Evolutionary conservation across 139 green algal species (phyloP).

Genomic region (Tetradesmus obliquus): DNA sequence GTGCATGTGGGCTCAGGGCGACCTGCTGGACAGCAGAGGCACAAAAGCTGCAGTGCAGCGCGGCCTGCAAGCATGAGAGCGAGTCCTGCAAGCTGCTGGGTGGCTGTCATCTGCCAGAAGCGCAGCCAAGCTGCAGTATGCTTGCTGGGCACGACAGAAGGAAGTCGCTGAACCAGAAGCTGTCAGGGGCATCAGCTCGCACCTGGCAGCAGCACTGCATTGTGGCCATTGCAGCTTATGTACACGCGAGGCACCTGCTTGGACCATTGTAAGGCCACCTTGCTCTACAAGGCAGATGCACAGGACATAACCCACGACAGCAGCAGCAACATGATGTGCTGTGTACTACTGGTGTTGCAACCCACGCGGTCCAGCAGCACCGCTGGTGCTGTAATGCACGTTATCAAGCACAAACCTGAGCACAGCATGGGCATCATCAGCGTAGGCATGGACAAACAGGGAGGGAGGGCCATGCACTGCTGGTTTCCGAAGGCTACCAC

Average conservation of each 20-base stretch:
- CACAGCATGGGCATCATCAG: background rate
- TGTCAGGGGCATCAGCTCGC: background rate
- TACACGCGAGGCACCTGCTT: background rate
- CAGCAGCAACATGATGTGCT: background rate
- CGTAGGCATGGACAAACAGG: background rate
- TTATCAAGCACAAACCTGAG: background rate
- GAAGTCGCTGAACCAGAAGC: background rate
- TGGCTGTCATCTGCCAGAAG: background rate
- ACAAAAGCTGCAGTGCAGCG: background rate
- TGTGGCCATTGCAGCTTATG: background rate
- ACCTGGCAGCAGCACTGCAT: constrained; percentile 15
- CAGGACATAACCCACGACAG: background rate
- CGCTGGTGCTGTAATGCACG: background rate
- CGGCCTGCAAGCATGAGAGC: background rate
- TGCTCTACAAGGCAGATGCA: background rate
- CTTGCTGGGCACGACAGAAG: background rate
- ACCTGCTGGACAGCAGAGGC: background rate
- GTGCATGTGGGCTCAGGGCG: background rate
- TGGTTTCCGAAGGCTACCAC: background rate
- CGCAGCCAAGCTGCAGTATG: background rate
- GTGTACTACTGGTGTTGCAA: background rate
- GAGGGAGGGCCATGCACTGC: background rate
- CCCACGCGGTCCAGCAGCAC: background rate
- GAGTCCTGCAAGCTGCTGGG: background rate
- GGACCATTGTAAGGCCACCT: background rate